phyloP scores from a whole-genome alignment of 805 yeast genomes.

The Saccharomycopsis sp. region DNA sequence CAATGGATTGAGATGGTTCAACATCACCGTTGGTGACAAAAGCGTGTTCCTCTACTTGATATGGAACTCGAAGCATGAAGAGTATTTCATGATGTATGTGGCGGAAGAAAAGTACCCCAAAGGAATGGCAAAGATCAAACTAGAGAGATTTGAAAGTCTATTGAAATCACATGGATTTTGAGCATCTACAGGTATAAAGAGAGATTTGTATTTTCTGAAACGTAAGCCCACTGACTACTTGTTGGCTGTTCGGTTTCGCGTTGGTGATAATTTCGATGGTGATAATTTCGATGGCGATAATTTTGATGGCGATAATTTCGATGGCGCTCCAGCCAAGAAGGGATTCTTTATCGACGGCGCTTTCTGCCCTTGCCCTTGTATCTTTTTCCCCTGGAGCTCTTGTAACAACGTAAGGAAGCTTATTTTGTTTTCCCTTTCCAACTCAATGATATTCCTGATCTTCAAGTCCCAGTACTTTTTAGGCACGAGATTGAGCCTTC shows the following conservation, averaged over 20 bases:
- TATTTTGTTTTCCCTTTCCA: conserved; percentile 16
- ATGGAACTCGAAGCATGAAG: conserved; percentile 9
- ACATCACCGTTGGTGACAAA: conserved; percentile 11
- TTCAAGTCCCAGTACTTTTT: conserved; percentile 18
- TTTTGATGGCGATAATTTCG: no score
- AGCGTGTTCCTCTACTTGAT: conserved; percentile 14
- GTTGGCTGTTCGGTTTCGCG: no score
- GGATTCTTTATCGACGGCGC: no score
- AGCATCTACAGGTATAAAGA: no score
- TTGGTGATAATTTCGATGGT: no score
- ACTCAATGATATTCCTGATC: conserved; percentile 14
- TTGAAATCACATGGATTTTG: conserved; percentile 11
- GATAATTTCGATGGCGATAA: no score
- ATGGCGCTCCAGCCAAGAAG: no score
- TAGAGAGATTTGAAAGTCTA: conserved; percentile 8
- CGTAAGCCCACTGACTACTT: no score
- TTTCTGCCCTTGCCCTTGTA: no score
- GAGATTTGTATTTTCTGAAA: no score
- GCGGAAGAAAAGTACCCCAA: conserved; percentile 14
- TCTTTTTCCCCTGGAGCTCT: conserved; percentile 1
- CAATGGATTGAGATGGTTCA: conserved; percentile 17
- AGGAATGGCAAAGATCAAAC: conserved; percentile 17
- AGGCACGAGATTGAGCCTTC: conserved; percentile 18
- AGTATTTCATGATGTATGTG: conserved; percentile 12
- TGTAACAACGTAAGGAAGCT: conserved; percentile 11